Percentiles rank a stretch among this genome's conserved stretches.
Conservation (phyloP, 495 filamentous ascomycete species). For the Evansstolkia leycettana region DNA sequence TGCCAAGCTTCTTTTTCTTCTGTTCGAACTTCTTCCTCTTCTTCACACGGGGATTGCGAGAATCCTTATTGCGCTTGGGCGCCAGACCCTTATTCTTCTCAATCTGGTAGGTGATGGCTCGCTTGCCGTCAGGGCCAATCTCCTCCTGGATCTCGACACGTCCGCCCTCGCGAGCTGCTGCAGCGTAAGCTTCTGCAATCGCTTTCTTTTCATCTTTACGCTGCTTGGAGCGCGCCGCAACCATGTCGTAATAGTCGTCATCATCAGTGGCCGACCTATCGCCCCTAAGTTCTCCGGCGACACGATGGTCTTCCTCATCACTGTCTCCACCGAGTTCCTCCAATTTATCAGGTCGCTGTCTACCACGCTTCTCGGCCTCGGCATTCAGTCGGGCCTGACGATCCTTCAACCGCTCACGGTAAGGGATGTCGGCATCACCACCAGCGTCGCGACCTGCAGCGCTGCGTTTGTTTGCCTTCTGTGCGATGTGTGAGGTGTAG, state of each 20-base stretch:
- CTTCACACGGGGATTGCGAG: conserved; percentile 92
- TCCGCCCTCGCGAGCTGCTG: conserved; percentile 42
- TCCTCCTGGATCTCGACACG: conserved; percentile 44
- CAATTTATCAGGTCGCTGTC: conserved; percentile 45
- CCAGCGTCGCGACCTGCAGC: conserved; percentile 74
- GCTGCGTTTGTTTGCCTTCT: conserved; percentile 77
- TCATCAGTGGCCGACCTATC: conserved; percentile 31
- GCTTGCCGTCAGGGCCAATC: conserved; percentile 65
- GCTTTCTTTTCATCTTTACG: conserved; percentile 68
- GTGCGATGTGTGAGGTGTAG: conserved; percentile 91
- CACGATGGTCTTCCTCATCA: conserved; percentile 37
- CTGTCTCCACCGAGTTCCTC: conserved; percentile 56
- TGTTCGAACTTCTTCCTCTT: conserved; percentile 89
- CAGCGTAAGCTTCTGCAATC: conserved; percentile 35
- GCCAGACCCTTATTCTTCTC: conserved; percentile 94
- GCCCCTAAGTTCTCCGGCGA: conserved; percentile 29
- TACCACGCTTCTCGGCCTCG: conserved; percentile 76
- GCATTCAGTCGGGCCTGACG: conserved; percentile 71
- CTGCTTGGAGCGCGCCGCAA: conserved; percentile 52
- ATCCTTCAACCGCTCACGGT: conserved; percentile 77
- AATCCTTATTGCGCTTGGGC: conserved; percentile 80
- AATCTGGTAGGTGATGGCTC: conserved; percentile 82
- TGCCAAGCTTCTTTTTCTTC: conserved; percentile 88
- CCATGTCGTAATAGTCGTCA: conserved; percentile 84
- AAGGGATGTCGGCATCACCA: conserved; percentile 84